A percentile compares a stretch with the other conserved stretches of the same genome.
These are phyloP conservation scores for Kodamaea ohmeri DNA, from an alignment of 1,139 yeast genomes.

Conservation along the genomic window DNA sequence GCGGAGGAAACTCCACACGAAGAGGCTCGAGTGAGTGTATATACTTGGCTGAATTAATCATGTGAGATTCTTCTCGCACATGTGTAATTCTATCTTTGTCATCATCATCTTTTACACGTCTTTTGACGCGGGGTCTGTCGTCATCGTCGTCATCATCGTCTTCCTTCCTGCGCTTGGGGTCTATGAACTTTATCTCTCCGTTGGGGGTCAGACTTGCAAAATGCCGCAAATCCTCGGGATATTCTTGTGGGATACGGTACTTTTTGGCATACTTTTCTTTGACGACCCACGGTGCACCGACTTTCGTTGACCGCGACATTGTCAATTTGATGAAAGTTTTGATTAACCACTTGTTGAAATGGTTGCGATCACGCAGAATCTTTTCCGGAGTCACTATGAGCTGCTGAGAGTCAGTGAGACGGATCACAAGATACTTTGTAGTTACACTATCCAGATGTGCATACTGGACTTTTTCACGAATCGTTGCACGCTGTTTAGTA, in stretches of 20 bases:
- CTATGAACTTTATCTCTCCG: slow-evolving; percentile 28
- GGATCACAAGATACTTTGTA: slow-evolving; percentile 63
- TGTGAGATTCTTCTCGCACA: slow-evolving; percentile 11
- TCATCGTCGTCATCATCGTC: slow-evolving; percentile 10
- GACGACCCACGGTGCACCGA: slow-evolving; percentile 98
- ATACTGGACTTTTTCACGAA: slow-evolving; percentile 48
- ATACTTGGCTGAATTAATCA: not conserved
- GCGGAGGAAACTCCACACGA: slow-evolving; percentile 31
- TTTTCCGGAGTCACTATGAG: slow-evolving; percentile 71
- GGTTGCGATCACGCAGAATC: slow-evolving; percentile 77
- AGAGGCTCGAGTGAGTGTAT: slow-evolving; percentile 7
- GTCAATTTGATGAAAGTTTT: slow-evolving; percentile 87
- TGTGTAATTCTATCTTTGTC: slow-evolving; percentile 7
- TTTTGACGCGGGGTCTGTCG: slow-evolving; percentile 6
- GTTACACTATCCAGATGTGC: slow-evolving; percentile 55
- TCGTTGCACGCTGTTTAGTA: slow-evolving; percentile 37
- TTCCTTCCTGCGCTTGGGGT: slow-evolving; percentile 9
- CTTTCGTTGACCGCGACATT: slow-evolving; percentile 73
- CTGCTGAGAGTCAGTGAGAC: slow-evolving; percentile 50
- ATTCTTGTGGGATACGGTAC: slow-evolving; percentile 56
- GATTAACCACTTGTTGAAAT: slow-evolving; percentile 85
- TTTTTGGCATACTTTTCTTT: slow-evolving; percentile 66
- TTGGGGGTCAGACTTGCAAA: slow-evolving; percentile 40
- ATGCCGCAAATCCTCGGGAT: slow-evolving; percentile 52
- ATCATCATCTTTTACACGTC: slow-evolving; percentile 7